phyloP scores from a whole-genome alignment of 768 basidiomycete species.

The Macrolepiota fuliginosa region DNA sequence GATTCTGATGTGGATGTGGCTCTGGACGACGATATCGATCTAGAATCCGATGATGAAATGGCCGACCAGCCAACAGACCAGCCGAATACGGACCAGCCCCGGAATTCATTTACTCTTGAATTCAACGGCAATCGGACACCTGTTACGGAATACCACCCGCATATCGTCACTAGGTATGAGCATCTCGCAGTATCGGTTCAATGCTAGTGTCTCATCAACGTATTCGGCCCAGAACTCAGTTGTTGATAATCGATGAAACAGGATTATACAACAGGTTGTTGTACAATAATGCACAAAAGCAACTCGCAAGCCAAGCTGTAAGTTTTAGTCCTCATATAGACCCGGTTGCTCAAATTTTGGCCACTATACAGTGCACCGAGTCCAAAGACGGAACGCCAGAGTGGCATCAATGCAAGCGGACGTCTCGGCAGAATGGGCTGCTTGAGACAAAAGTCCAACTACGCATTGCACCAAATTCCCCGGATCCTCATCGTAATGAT shows the following conservation, averaged over 20 bases:
- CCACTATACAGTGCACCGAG: neutral
- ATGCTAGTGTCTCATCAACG: neutral
- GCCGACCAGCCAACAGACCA: neutral
- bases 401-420: constrained; percentile 23
- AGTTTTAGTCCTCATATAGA: constrained; percentile 3
- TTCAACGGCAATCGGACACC: constrained; percentile 16
- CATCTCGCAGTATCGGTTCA: neutral
- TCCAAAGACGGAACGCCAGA: neutral
- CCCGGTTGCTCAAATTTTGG: neutral
- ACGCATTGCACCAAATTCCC: constrained; percentile 15
- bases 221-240: constrained; percentile 25
- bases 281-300: constrained; percentile 25
- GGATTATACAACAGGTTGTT: constrained; percentile 23
- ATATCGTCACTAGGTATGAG: constrained; percentile 32
- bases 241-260: constrained; percentile 31
- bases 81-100: neutral
- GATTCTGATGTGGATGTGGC: constrained; percentile 15
- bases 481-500: neutral
- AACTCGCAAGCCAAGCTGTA: constrained; percentile 22
- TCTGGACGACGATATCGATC: neutral
- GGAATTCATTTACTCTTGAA: neutral
- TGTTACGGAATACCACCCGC: constrained; percentile 26
- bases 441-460: constrained; percentile 29
- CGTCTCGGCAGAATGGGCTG: constrained; percentile 24
- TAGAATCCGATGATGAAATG: constrained; percentile 15